These are phyloP conservation scores for Rauvolfia tetraphylla DNA, from an alignment of 257 asterid genomes.

Conservation along the genomic window DNA sequence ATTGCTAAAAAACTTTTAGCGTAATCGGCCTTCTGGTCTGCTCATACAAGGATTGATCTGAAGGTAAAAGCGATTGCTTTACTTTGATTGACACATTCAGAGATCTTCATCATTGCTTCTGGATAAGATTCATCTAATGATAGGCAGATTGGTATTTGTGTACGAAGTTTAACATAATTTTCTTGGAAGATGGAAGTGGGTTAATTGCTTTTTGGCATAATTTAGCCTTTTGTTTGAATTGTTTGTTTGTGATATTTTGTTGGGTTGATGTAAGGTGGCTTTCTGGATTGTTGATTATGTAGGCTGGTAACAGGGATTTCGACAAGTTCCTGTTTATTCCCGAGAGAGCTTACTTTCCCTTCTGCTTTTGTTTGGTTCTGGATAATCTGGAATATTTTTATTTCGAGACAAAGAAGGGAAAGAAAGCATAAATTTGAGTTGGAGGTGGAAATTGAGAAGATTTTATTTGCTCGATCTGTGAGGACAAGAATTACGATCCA, in stretches of 20 bases:
- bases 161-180: background rate
- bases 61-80: conserved; percentile 36
- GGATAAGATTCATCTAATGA: background rate
- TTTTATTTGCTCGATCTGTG: background rate
- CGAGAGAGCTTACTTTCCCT: conserved; percentile 64
- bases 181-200: background rate
- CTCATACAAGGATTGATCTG: conserved; percentile 54
- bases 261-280: conserved; percentile 30
- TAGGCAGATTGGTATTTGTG: background rate
- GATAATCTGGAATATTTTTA: conserved; percentile 24
- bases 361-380: conserved; percentile 28
- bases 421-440: conserved; percentile 39
- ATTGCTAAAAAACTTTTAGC: conserved; percentile 52
- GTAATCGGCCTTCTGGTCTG: conserved; percentile 56
- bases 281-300: conserved; percentile 28
- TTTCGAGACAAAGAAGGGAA: conserved; percentile 55
- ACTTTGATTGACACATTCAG: background rate
- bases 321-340: conserved; percentile 33
- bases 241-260: conserved; percentile 20
- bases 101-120: background rate
- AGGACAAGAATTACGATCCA: conserved; percentile 3
- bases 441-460: conserved; percentile 20
- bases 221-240: conserved; percentile 14
- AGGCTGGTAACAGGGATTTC: conserved; percentile 55
- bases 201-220: background rate